Conservation (phyloP, 1,139 yeast species). For the Yamadazyma atmosphaerica region DNA sequence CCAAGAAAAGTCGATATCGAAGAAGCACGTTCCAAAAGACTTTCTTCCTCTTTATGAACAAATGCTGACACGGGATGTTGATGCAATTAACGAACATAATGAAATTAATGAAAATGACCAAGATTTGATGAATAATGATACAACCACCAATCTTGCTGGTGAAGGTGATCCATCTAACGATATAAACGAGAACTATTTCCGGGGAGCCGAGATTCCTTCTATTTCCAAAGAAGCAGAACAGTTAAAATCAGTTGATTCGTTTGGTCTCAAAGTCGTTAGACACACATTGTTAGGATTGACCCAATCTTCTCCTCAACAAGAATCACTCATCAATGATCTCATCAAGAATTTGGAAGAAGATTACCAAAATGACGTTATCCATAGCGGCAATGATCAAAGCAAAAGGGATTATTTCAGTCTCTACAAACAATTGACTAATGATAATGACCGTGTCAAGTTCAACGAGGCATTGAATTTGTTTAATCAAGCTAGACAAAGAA, state of each 20-base stretch:
- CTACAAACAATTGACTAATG: constrained; percentile 49
- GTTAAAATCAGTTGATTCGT: constrained; percentile 70
- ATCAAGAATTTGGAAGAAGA: constrained; percentile 36
- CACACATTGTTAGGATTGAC: constrained; percentile 72
- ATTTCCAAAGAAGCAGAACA: constrained; percentile 55
- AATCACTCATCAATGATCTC: constrained; percentile 31
- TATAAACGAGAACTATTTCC: constrained; percentile 30
- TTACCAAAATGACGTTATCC: constrained; percentile 24
- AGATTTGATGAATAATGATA: background rate
- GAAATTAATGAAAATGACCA: background rate
- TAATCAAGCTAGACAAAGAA: constrained; percentile 73
- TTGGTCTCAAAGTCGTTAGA: constrained; percentile 78
- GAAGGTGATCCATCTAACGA: constrained; percentile 16
- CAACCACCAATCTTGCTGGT: constrained; percentile 8
- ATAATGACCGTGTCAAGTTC: constrained; percentile 56
- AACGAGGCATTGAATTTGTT: constrained; percentile 65
- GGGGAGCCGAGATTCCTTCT: constrained; percentile 27
- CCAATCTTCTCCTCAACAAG: constrained; percentile 23
- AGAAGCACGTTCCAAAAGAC: constrained; percentile 36
- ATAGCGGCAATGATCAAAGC: constrained; percentile 34
- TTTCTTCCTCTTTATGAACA: constrained; percentile 32
- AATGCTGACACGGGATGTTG: constrained; percentile 15
- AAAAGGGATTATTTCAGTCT: constrained; percentile 64
- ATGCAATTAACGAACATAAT: background rate
- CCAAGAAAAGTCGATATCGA: constrained; percentile 23